These are phyloP conservation scores for Lachancea cidri DNA, from an alignment of 805 yeast genomes.

Conservation along the genomic window DNA sequence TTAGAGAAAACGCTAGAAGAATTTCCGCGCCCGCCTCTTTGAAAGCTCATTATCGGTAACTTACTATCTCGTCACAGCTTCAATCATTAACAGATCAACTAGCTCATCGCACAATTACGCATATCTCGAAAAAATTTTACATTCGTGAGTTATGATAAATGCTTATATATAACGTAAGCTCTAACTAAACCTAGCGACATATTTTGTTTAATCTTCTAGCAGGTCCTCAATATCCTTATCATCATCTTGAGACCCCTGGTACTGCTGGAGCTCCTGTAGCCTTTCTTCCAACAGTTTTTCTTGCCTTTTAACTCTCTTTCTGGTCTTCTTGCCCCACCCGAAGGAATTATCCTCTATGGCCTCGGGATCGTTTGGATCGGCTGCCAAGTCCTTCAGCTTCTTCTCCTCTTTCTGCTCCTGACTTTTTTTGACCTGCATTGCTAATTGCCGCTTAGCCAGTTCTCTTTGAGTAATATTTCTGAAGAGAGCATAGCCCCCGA, in stretches of 20 bases:
- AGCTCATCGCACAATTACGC: neutral
- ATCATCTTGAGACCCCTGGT: constrained; percentile 40
- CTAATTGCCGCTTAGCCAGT: constrained; percentile 54
- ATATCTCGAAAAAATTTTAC: neutral
- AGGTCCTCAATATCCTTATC: constrained; percentile 61
- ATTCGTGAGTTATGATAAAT: neutral
- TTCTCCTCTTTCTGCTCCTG: constrained; percentile 28
- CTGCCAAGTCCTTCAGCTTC: constrained; percentile 31
- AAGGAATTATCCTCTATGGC: constrained; percentile 41
- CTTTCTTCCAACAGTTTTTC: constrained; percentile 49
- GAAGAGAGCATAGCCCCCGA: constrained; percentile 59
- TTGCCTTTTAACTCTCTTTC: constrained; percentile 52
- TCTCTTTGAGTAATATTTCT: constrained; percentile 53
- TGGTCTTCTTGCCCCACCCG: constrained; percentile 80
- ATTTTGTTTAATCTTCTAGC: constrained; percentile 53
- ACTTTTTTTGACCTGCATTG: constrained; percentile 39
- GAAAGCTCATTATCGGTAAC: constrained; percentile 46
- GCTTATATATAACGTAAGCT: too few relatives aligned
- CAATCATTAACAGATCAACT: too few relatives aligned
- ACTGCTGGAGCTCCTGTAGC: constrained; percentile 36
- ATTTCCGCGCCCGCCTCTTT: constrained; percentile 40
- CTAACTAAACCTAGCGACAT: too few relatives aligned
- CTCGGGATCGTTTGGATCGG: constrained; percentile 34
- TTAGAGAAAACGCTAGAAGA: constrained; percentile 33
- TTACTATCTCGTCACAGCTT: too few relatives aligned